These are phyloP conservation scores for Cinnamomum micranthum DNA, from an alignment of 164 flowering plant species.

Conservation along the genomic window DNA sequence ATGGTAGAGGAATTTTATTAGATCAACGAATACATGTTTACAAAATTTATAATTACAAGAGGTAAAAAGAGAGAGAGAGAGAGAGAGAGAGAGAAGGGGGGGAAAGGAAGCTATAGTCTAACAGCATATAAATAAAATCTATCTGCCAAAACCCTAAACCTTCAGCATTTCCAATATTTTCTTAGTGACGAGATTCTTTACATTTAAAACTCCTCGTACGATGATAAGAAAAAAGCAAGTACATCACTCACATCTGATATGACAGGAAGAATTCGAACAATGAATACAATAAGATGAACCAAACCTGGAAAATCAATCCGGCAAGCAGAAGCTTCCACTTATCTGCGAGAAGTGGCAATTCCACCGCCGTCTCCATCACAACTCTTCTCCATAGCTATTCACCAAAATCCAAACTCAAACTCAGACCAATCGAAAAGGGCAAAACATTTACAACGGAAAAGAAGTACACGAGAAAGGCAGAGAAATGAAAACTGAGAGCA, in stretches of 20 bases:
- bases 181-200: no score
- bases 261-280: neutral
- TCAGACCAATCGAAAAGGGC: conserved; percentile 4
- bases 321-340: conserved; percentile 86
- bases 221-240: conserved; percentile 1
- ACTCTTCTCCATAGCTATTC: conserved; percentile 88
- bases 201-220: neutral
- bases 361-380: conserved; percentile 61
- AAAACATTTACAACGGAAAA: neutral
- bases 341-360: conserved; percentile 64
- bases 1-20: no score
- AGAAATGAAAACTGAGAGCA: conserved; percentile 1
- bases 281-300: neutral
- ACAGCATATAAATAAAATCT: no score
- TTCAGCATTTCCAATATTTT: no score
- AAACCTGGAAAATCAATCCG: conserved; percentile 83
- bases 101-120: no score
- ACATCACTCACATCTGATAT: neutral
- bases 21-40: no score
- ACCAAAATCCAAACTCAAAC: conserved; percentile 7
- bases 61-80: no score
- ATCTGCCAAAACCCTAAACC: no score
- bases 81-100: no score
- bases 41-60: no score
- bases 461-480: neutral